These are phyloP conservation scores for Blastomyces emzantsi DNA, from an alignment of 2,329 filamentous ascomycete genomes.

Conservation along the genomic window DNA sequence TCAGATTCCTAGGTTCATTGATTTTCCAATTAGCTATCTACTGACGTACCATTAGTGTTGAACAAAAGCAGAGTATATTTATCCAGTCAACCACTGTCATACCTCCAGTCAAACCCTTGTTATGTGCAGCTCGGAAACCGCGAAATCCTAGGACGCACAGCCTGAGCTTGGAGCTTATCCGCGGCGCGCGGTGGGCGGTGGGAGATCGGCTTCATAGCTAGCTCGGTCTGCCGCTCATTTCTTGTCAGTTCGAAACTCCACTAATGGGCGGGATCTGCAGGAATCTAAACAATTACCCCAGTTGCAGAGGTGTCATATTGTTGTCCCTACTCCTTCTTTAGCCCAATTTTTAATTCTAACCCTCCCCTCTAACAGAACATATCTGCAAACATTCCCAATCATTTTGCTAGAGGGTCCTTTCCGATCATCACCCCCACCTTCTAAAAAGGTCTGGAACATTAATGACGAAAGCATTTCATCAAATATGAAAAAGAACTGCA, in stretches of 20 bases:
- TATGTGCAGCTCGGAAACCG: background rate
- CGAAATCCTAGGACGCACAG: background rate
- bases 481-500: background rate
- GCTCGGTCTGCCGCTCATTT: background rate
- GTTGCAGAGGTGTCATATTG: too few species aligned
- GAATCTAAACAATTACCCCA: background rate
- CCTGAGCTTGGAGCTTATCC: background rate
- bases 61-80: background rate
- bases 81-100: background rate
- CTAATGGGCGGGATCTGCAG: too few species aligned
- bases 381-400: background rate
- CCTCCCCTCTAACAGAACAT: background rate
- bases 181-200: background rate
- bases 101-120: background rate
- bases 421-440: slow-evolving; percentile 1
- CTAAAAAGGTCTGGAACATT: background rate
- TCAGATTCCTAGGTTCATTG: background rate
- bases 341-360: background rate
- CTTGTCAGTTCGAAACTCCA: too few species aligned
- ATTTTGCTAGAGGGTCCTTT: background rate
- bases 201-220: background rate
- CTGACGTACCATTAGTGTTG: background rate
- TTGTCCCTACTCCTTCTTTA: background rate
- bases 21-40: background rate
- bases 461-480: background rate